These are phyloP conservation scores for Cladobotryum mycophilum DNA, from an alignment of 2,329 filamentous ascomycete genomes.

Conservation along the genomic window DNA sequence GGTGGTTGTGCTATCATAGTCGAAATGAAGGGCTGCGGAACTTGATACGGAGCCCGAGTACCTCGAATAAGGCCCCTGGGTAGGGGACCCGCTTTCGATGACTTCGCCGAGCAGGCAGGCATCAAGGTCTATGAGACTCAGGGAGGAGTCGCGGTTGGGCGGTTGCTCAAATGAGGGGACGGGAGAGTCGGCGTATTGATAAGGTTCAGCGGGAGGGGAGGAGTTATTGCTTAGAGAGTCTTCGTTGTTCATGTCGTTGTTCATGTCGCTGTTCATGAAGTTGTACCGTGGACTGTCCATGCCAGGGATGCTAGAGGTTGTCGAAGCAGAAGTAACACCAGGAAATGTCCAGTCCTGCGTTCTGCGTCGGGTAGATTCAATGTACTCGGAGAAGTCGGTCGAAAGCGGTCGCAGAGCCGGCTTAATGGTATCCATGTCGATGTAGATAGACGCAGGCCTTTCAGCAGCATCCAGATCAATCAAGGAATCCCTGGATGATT, in stretches of 20 bases:
- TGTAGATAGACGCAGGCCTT: conserved; percentile 10
- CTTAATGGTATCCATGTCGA: conserved; percentile 10
- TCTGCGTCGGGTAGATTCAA: conserved; percentile 3
- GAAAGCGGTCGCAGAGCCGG: conserved; percentile 9
- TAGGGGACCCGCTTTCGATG: conserved; percentile 31
- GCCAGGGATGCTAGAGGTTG: neutral
- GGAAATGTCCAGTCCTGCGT: conserved; percentile 29
- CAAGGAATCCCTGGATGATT: conserved; percentile 30
- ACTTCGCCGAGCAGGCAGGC: conserved; percentile 2
- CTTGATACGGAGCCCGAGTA: conserved; percentile 13
- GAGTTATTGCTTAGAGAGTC: neutral
- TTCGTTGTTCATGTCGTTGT: conserved; percentile 1
- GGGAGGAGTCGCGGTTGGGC: conserved; percentile 29
- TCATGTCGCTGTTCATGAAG: conserved; percentile 4
- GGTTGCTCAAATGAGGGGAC: neutral
- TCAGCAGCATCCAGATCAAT: conserved; percentile 40
- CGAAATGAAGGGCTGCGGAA: conserved; percentile 11
- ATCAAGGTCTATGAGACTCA: conserved; percentile 12
- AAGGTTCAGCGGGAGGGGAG: neutral
- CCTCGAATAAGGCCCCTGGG: conserved; percentile 23
- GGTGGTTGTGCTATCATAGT: conserved; percentile 10
- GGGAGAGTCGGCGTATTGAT: neutral
- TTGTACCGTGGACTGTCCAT: neutral
- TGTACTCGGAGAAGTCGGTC: conserved; percentile 8
- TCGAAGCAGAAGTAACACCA: conserved; percentile 31